These are phyloP conservation scores for Corylus heterophylla DNA, from an alignment of 306 rosid species.

Conservation along the genomic window DNA sequence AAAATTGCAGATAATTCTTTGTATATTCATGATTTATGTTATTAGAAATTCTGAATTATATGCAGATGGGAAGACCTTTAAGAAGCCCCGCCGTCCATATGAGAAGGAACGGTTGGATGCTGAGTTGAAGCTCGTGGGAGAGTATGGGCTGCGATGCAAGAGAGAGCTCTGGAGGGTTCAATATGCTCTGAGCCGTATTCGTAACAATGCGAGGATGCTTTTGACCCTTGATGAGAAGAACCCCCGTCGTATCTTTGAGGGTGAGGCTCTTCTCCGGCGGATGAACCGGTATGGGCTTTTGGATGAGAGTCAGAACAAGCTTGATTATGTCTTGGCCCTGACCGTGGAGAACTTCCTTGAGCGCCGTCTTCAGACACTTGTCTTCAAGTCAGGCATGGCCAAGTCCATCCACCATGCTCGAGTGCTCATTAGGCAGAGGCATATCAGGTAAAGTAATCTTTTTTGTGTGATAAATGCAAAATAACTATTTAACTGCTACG, in stretches of 20 bases:
- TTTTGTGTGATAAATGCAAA: not conserved
- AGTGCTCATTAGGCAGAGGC: conserved; percentile 66
- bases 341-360: conserved; percentile 69
- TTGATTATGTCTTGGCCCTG: conserved; percentile 63
- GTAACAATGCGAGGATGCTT: conserved; percentile 57
- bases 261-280: conserved; percentile 60
- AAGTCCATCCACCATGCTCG: conserved; percentile 71
- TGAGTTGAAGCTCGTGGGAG: conserved; percentile 62
- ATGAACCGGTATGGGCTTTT: conserved; percentile 60
- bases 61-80: conserved; percentile 70
- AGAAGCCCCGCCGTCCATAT: conserved; percentile 76
- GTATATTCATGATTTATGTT: not conserved
- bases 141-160: conserved; percentile 67
- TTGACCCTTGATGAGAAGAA: conserved; percentile 67
- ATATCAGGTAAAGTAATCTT: conserved; percentile 42
- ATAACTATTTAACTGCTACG: not conserved
- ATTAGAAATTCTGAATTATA: not conserved
- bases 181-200: conserved; percentile 61
- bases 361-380: conserved; percentile 67
- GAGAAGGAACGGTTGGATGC: conserved; percentile 78
- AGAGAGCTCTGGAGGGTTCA: conserved; percentile 73
- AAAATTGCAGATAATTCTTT: not conserved
- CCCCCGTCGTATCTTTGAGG: conserved; percentile 67
- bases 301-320: conserved; percentile 68
- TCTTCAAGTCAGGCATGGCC: conserved; percentile 66